Evolutionary conservation across 371 early-diverging fungal genomes (phyloP).

Genomic region (Lichtheimia corymbifera): DNA sequence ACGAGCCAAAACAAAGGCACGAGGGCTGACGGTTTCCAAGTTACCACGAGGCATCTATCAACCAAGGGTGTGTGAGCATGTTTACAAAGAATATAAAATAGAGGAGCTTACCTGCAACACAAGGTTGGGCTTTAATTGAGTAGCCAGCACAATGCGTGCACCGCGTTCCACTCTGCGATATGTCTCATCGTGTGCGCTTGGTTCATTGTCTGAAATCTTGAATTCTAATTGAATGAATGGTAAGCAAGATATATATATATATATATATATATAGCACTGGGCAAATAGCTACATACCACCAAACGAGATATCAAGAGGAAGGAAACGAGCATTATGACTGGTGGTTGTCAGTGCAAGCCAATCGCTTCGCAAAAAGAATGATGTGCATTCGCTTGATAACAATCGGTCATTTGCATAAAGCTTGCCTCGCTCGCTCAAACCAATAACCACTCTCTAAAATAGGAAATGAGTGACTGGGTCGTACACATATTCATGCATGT

Average conservation of each 20-base stretch:
- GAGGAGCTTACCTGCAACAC: slow-evolving; percentile 68
- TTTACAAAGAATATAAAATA: not conserved
- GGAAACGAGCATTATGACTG: slow-evolving; percentile 79
- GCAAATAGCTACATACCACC: slow-evolving; percentile 15
- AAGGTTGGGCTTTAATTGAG: slow-evolving; percentile 70
- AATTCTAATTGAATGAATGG: slow-evolving; percentile 25
- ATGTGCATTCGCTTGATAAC: slow-evolving; percentile 79
- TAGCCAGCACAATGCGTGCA: slow-evolving; percentile 78
- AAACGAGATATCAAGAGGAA: slow-evolving; percentile 48
- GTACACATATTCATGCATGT: too few relatives aligned
- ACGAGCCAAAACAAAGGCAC: slow-evolving; percentile 84
- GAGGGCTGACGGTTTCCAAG: slow-evolving; percentile 92
- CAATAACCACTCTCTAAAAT: slow-evolving; percentile 57
- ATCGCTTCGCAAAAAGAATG: slow-evolving; percentile 82
- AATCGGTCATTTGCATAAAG: slow-evolving; percentile 74
- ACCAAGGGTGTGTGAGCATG: not conserved
- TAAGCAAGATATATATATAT: slow-evolving; percentile 10
- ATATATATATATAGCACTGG: not conserved
- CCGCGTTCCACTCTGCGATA: slow-evolving; percentile 90
- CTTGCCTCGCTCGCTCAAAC: slow-evolving; percentile 78
- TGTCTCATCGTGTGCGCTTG: slow-evolving; percentile 71
- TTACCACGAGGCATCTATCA: slow-evolving; percentile 93
- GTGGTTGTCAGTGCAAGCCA: slow-evolving; percentile 86
- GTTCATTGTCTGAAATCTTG: slow-evolving; percentile 52
- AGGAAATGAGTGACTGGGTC: too few relatives aligned